Percentiles rank a stretch among this genome's conserved stretches.
These are phyloP conservation scores for Cucurbita pepo DNA, from an alignment of 306 rosid genomes.

Conservation along the genomic window DNA sequence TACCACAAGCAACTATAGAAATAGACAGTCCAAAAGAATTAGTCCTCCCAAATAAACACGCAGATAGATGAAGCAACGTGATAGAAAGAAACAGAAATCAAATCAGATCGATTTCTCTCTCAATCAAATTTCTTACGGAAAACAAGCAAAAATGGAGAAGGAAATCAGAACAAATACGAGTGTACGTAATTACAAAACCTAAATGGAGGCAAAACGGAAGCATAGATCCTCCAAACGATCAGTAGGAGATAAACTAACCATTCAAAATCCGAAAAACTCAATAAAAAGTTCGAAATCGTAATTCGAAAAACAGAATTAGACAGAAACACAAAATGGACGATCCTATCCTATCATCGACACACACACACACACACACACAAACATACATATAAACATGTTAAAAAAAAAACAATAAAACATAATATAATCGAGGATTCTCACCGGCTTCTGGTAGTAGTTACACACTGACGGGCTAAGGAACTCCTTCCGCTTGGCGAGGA, in stretches of 20 bases:
- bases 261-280: background rate
- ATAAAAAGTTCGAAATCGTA: too few relatives aligned
- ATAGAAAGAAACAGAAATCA: background rate
- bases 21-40: background rate
- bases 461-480: constrained; percentile 71
- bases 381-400: too few relatives aligned
- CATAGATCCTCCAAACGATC: background rate
- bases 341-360: background rate
- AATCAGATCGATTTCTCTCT: background rate
- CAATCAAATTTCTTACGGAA: background rate
- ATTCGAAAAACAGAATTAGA: too few relatives aligned
- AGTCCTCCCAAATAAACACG: background rate
- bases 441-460: constrained; percentile 53
- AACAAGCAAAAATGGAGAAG: background rate
- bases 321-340: too few relatives aligned
- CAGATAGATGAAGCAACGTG: background rate
- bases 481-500: constrained; percentile 58
- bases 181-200: background rate
- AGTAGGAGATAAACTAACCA: background rate
- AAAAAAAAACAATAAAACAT: too few relatives aligned
- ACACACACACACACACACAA: too few relatives aligned
- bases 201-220: background rate
- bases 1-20: constrained; percentile 55
- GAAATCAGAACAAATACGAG: background rate
- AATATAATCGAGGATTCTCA: constrained; percentile 9